A percentile compares a stretch with the other conserved stretches of the same genome.
These are phyloP conservation scores for Elsinoe necatrix DNA, from an alignment of 2,329 filamentous ascomycete genomes.

Conservation along the genomic window DNA sequence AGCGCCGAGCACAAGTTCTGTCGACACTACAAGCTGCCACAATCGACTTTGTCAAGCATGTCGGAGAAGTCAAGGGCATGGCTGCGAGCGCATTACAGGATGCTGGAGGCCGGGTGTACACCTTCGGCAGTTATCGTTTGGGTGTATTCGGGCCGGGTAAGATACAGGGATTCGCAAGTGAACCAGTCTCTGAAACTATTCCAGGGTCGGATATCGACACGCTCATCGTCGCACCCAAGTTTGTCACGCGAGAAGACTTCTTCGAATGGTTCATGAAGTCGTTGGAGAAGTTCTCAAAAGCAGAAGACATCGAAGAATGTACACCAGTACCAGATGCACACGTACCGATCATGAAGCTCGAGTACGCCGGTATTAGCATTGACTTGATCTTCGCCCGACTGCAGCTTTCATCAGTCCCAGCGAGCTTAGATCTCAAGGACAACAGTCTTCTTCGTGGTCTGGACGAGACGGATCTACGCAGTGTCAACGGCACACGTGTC, in stretches of 20 bases:
- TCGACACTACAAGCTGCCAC: slow-evolving; percentile 69
- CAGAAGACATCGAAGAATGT: slow-evolving; percentile 74
- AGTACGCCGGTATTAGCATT: slow-evolving; percentile 83
- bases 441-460: slow-evolving; percentile 77
- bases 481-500: slow-evolving; percentile 87
- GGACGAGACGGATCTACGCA: slow-evolving; percentile 77
- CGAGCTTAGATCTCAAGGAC: slow-evolving; percentile 68
- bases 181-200: slow-evolving; percentile 1
- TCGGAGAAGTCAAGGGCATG: slow-evolving; percentile 64
- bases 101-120: slow-evolving; percentile 86
- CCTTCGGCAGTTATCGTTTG: slow-evolving; percentile 89
- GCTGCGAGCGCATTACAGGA: slow-evolving; percentile 70
- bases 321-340: slow-evolving; percentile 81
- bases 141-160: slow-evolving; percentile 79
- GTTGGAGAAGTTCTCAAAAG: slow-evolving; percentile 65
- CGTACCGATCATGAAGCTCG: slow-evolving; percentile 96
- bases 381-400: slow-evolving; percentile 65
- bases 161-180: slow-evolving; percentile 17
- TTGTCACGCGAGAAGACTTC: slow-evolving; percentile 82
- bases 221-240: slow-evolving; percentile 81
- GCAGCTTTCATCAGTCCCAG: slow-evolving; percentile 34
- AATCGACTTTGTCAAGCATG: slow-evolving; percentile 76
- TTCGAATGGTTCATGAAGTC: slow-evolving; percentile 80
- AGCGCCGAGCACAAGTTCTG: slow-evolving; percentile 68
- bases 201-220: slow-evolving; percentile 94